Base-by-base conservation (phyloP, 768 basidiomycete species). In the Kwoniella sp. region DNA sequence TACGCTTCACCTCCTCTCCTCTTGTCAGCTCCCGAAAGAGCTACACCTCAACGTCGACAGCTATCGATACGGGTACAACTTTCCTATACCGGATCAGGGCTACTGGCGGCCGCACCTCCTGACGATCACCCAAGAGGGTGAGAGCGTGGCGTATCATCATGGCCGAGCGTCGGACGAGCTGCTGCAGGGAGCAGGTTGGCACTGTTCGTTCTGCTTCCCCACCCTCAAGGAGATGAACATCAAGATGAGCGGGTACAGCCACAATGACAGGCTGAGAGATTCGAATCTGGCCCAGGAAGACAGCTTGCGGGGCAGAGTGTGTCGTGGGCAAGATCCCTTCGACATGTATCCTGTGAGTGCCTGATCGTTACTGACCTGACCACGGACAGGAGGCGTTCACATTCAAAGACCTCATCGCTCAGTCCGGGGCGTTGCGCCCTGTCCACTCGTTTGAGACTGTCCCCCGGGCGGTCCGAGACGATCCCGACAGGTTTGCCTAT, bases 191-290 rank as follows among this genome's bases (percentile, higher is more conserved):
- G 55, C 64, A 6, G 64, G 64, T 1, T 62, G 61, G 53, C 61
- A 63, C 38, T 66, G 64, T 32, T 46, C 54, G 17, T 66, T 60
- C 47, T 66, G 64, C 42, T 62, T 66, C 42, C 11, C 32, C 1
- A 66, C 43, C 4, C 28, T 66, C 19, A 45, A 37, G 1, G 60
- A 66, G 22, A 60, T 66, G 36, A 53, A 36, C 40, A 44, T 34
- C 32, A 66, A 66, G 47, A 62, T 66, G 64, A 27, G 36, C 26
- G 64, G 60, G 32, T 66, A 66, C 39, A 48, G 44, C 25, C 64
- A 66, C 50, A 66, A 66, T 45, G 64, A 66, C 47, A 47, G 64
- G 29, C 22, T 62, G 29, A 56, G 64, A 40, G 46, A 53, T 49
- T 20, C 29, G 19, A 34, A 27, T 15, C 19, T 53, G 15, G 14